Evolutionary conservation across 208 protist genomes (phyloP).

Genomic region (Crithidia fasciculata): DNA sequence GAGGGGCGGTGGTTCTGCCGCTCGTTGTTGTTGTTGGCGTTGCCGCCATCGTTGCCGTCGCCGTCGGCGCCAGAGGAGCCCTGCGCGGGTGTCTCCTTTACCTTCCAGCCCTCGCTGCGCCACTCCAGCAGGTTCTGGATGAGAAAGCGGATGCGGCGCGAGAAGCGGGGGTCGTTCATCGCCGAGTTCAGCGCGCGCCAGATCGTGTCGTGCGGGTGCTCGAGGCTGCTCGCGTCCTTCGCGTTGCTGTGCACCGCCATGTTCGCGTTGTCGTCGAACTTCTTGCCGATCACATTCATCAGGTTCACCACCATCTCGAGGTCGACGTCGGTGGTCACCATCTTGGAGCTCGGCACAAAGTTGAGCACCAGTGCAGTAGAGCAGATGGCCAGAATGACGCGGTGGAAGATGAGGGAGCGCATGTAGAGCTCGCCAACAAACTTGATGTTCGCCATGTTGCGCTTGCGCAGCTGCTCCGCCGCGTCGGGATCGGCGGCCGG

Average conservation of each 20-base stretch:
- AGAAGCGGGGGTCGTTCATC: constrained; percentile 59
- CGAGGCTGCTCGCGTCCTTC: constrained; percentile 18
- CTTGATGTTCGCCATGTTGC: constrained; percentile 92
- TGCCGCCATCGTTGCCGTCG: constrained; percentile 23
- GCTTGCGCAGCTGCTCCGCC: constrained; percentile 73
- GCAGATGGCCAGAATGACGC: constrained; percentile 69
- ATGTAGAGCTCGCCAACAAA: constrained; percentile 91
- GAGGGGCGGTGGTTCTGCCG: constrained; percentile 15
- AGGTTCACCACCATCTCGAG: constrained; percentile 85
- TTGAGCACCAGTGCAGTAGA: constrained; percentile 42
- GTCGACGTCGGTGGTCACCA: constrained; percentile 66
- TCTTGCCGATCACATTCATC: constrained; percentile 81
- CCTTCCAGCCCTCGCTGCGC: constrained; percentile 70
- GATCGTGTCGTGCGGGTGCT: constrained; percentile 40
- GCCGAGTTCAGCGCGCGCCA: constrained; percentile 63
- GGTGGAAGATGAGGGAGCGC: constrained; percentile 64
- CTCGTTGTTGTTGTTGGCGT: constrained; percentile 16
- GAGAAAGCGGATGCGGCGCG: constrained; percentile 83
- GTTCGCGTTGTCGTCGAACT: constrained; percentile 65
- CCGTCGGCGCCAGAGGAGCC: constrained; percentile 36
- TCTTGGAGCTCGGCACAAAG: constrained; percentile 35
- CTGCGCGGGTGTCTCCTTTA: constrained; percentile 41
- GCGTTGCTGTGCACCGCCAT: constrained; percentile 26
- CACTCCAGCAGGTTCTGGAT: constrained; percentile 86
- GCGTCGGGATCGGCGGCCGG: constrained; percentile 51